Conservation (phyloP, 345 rosid genomes). For the Dipteronia sinensis region DNA sequence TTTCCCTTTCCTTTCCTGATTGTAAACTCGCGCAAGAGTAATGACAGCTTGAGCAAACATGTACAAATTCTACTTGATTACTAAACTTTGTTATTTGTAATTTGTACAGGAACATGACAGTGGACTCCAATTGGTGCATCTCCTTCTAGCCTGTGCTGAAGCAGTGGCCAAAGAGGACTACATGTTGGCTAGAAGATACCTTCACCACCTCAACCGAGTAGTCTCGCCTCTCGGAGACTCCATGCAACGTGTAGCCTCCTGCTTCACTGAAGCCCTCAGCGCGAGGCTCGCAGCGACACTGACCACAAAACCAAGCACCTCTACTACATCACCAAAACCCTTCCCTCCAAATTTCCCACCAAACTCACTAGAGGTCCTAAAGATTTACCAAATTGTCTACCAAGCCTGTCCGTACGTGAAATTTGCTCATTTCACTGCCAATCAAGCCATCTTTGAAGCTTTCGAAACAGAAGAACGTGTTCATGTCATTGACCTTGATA, state of each 20-base stretch:
- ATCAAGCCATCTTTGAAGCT: conserved; percentile 70
- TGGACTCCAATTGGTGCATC: conserved; percentile 67
- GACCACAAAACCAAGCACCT: conserved; percentile 34
- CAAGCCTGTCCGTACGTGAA: conserved; percentile 71
- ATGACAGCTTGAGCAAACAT: not conserved
- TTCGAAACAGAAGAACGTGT: conserved; percentile 76
- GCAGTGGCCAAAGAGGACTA: conserved; percentile 71
- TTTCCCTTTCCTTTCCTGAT: too few relatives aligned
- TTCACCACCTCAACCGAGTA: conserved; percentile 63
- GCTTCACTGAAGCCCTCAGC: conserved; percentile 64
- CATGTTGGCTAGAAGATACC: conserved; percentile 54
- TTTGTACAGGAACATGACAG: conserved; percentile 59
- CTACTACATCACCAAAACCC: conserved; percentile 27
- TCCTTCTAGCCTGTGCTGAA: conserved; percentile 70
- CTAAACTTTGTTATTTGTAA: not conserved
- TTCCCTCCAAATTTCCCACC: conserved; percentile 45
- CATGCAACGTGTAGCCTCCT: conserved; percentile 70
- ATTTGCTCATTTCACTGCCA: conserved; percentile 74
- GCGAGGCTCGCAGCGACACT: conserved; percentile 57
- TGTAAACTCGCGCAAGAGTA: too few relatives aligned
- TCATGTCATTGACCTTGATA: conserved; percentile 68
- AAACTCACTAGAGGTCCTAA: conserved; percentile 56
- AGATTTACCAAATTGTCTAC: conserved; percentile 63
- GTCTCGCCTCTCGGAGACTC: conserved; percentile 64
- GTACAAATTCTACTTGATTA: not conserved